Percentiles rank a stretch among this genome's conserved stretches.
These are phyloP conservation scores for Ophiostoma ulmi DNA, from an alignment of 2,329 filamentous ascomycete genomes.

Conservation along the genomic window DNA sequence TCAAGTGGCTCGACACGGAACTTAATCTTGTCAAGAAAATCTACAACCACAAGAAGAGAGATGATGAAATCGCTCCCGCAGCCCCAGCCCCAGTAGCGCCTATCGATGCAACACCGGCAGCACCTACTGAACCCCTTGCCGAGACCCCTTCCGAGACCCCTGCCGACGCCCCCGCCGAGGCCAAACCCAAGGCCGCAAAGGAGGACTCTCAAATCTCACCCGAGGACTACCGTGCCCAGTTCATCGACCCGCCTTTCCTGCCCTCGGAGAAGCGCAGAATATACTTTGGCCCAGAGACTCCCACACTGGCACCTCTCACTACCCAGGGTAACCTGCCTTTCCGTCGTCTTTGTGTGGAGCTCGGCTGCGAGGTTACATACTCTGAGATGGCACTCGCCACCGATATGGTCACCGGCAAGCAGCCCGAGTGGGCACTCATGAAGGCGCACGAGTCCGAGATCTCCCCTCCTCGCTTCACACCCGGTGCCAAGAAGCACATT, in stretches of 20 bases:
- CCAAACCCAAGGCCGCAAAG: constrained; percentile 31
- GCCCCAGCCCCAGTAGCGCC: neutral
- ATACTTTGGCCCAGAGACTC: constrained; percentile 92
- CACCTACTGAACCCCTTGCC: neutral
- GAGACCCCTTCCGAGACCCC: neutral
- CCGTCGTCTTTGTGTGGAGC: constrained; percentile 78
- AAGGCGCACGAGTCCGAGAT: constrained; percentile 85
- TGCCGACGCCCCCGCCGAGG: constrained; percentile 29
- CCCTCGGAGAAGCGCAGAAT: constrained; percentile 89
- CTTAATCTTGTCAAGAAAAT: constrained; percentile 46
- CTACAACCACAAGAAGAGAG: constrained; percentile 38
- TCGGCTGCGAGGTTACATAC: constrained; percentile 90
- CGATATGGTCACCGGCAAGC: constrained; percentile 82
- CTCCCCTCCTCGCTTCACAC: constrained; percentile 61
- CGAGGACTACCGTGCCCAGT: constrained; percentile 72
- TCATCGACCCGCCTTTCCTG: constrained; percentile 78
- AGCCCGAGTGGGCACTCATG: constrained; percentile 90
- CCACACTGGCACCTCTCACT: constrained; percentile 86
- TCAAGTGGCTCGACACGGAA: constrained; percentile 70
- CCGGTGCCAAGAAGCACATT: constrained; percentile 44
- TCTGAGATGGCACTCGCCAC: constrained; percentile 97
- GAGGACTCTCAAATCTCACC: constrained; percentile 29
- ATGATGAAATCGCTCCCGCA: neutral
- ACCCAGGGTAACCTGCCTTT: constrained; percentile 97
- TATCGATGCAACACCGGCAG: neutral